phyloP scores from a whole-genome alignment of 2,329 filamentous ascomycete genomes.

The Cryphonectria naterciae region DNA sequence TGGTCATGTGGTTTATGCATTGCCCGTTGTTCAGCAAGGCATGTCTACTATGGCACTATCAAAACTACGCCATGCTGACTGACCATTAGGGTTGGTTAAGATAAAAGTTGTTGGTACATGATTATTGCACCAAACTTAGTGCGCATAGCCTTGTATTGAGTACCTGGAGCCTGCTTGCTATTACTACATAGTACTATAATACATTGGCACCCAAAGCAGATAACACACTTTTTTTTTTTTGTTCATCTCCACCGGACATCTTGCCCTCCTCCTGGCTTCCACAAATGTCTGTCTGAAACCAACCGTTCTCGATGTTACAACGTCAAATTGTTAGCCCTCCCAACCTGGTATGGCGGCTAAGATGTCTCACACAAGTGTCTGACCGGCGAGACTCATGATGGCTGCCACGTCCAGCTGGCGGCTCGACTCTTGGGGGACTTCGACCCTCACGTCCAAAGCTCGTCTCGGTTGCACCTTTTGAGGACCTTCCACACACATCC shows the following conservation, averaged over 20 bases:
- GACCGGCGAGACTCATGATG: background rate
- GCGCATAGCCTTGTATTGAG: background rate
- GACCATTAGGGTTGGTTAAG: background rate
- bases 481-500: slow-evolving; percentile 1
- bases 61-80: background rate
- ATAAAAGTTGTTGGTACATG: background rate
- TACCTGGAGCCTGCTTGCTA: background rate
- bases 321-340: background rate
- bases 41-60: background rate
- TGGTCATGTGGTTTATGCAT: slow-evolving; percentile 15
- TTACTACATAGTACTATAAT: background rate
- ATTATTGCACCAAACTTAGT: background rate
- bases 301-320: background rate
- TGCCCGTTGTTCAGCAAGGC: background rate
- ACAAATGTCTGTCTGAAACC: background rate
- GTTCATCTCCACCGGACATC: background rate
- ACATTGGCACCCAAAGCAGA: background rate
- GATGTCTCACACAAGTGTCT: background rate
- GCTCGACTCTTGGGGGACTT: slow-evolving; percentile 13
- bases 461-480: background rate
- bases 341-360: background rate
- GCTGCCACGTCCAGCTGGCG: slow-evolving; percentile 7
- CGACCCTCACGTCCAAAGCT: background rate
- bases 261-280: background rate
- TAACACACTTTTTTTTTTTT: background rate